These are phyloP conservation scores for Fusarium nygamai DNA, from an alignment of 2,329 filamentous ascomycete species.

Conservation along the genomic window DNA sequence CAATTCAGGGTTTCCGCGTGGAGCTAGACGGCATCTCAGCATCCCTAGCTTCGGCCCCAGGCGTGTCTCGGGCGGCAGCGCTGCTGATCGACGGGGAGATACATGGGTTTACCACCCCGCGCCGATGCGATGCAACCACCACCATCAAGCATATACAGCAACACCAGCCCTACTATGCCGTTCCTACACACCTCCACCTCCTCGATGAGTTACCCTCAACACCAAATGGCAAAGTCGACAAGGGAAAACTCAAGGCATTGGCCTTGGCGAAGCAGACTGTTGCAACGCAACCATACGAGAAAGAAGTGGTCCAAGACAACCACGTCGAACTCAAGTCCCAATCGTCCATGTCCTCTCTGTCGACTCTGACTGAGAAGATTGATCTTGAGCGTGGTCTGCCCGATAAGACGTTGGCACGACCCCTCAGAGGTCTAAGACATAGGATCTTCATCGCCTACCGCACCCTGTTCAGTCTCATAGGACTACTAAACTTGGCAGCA, in stretches of 20 bases:
- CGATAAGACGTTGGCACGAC: constrained; percentile 52
- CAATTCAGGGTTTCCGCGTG: constrained; percentile 64
- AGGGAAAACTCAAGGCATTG: constrained; percentile 54
- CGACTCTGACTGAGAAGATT: constrained; percentile 43
- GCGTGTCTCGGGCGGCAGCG: constrained; percentile 58
- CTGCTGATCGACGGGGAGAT: constrained; percentile 59
- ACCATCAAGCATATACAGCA: constrained; percentile 54
- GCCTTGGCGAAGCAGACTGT: constrained; percentile 30
- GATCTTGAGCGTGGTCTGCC: constrained; percentile 49
- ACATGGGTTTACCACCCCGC: constrained; percentile 60
- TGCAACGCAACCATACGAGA: constrained; percentile 8
- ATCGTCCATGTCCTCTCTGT: constrained; percentile 45
- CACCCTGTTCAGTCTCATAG: constrained; percentile 64
- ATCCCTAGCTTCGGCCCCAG: constrained; percentile 57
- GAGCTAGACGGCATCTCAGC: constrained; percentile 67
- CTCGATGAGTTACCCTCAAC: constrained; percentile 60
- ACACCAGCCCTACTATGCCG: constrained; percentile 64
- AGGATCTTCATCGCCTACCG: constrained; percentile 64
- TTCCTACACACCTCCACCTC: constrained; percentile 58
- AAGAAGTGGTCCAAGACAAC: background rate
- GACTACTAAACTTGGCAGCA: constrained; percentile 61
- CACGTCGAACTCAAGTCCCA: constrained; percentile 45
- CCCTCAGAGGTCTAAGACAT: constrained; percentile 53
- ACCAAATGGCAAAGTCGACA: constrained; percentile 66
- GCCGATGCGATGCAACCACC: constrained; percentile 47